Evolutionary conservation across 1,284 basidiomycete genomes (phyloP).

Genomic region (Moniliophthora roreri): DNA sequence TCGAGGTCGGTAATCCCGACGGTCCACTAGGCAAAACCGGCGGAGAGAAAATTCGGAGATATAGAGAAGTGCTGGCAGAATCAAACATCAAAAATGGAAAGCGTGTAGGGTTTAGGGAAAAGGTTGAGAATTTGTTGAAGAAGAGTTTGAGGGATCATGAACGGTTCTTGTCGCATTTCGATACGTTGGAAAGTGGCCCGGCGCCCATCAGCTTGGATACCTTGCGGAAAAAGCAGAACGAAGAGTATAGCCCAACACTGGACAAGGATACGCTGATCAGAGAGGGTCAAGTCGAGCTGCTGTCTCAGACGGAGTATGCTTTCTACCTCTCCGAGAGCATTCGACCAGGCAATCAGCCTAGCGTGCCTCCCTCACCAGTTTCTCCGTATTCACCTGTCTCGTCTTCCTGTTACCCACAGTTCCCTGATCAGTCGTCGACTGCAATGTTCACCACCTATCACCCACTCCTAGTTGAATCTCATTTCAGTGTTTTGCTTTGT

Average conservation of each 20-base stretch:
- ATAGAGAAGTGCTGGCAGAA: slow-evolving; percentile 55
- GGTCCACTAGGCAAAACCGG: slow-evolving; percentile 64
- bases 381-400: slow-evolving; percentile 7
- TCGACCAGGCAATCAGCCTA: slow-evolving; percentile 48
- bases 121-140: slow-evolving; percentile 55
- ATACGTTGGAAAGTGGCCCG: slow-evolving; percentile 52
- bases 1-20: slow-evolving; percentile 73
- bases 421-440: slow-evolving; percentile 34
- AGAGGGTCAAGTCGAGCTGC: slow-evolving; percentile 15
- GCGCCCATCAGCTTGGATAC: background rate
- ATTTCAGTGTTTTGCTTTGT: slow-evolving; percentile 73
- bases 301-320: slow-evolving; percentile 59
- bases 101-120: slow-evolving; percentile 47
- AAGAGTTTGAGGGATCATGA: slow-evolving; percentile 80
- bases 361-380: slow-evolving; percentile 8
- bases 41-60: slow-evolving; percentile 61
- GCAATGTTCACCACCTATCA: slow-evolving; percentile 81
- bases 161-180: slow-evolving; percentile 77
- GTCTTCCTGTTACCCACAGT: slow-evolving; percentile 19
- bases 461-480: slow-evolving; percentile 79
- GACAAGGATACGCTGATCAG: background rate
- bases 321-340: slow-evolving; percentile 65
- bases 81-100: slow-evolving; percentile 14
- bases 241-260: background rate
- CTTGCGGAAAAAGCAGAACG: background rate